Percentiles rank a stretch among this genome's conserved stretches.
Evolutionary conservation across 2,329 filamentous ascomycete genomes (phyloP).

Genomic region (Claviceps paspali): DNA sequence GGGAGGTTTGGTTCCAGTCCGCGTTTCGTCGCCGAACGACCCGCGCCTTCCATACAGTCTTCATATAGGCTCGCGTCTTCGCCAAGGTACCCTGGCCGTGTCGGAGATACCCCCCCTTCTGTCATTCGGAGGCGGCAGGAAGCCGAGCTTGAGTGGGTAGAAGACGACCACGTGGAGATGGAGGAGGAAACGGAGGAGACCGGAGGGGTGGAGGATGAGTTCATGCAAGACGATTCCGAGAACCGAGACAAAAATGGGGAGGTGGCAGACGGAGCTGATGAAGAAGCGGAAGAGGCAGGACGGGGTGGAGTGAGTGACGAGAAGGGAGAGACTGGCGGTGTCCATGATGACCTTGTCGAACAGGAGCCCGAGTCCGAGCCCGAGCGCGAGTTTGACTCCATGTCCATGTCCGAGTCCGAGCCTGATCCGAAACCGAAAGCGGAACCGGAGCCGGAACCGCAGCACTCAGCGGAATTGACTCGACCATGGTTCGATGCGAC

Average conservation of each 20-base stretch:
- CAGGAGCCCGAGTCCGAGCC: background rate
- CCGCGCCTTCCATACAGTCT: background rate
- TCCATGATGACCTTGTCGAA: background rate
- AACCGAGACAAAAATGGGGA: too few relatives aligned
- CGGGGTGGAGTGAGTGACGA: background rate
- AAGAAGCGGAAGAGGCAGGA: slow-evolving; percentile 1
- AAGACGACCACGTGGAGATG: background rate
- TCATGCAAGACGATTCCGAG: too few relatives aligned
- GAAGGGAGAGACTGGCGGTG: background rate
- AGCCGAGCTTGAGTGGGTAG: background rate
- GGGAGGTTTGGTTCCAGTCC: background rate
- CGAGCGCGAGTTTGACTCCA: too few relatives aligned
- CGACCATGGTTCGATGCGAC: slow-evolving; percentile 15
- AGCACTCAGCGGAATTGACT: slow-evolving; percentile 10
- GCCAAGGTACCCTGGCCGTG: slow-evolving; percentile 2
- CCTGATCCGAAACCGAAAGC: background rate
- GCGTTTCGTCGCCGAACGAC: background rate
- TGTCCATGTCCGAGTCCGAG: too few relatives aligned
- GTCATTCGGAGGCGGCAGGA: background rate
- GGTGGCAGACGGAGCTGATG: too few relatives aligned
- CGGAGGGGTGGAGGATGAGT: slow-evolving; percentile 7
- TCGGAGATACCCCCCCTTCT: background rate
- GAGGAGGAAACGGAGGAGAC: too few relatives aligned
- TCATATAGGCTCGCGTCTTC: slow-evolving; percentile 1
- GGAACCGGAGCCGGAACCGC: background rate